Evolutionary conservation across 1,284 basidiomycete species (phyloP), one percentile per base, ranked within the genome.

Genomic region (Rhodotorula sp.): DNA sequence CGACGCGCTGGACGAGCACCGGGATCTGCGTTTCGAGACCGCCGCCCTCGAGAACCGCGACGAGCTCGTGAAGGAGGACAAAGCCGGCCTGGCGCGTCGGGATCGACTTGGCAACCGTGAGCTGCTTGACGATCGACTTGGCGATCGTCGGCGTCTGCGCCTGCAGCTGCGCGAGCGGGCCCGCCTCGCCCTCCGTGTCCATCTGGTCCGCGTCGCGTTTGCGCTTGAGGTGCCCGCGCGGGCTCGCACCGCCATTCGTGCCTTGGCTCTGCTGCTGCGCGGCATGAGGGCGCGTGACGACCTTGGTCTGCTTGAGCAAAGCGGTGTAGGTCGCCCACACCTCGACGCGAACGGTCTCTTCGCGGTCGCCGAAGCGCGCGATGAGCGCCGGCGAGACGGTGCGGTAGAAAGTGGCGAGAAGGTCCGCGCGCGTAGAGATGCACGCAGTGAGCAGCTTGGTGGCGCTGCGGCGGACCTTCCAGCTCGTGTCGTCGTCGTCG

Each of bases 401-500:
- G 78, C 87, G 88, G 82, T 92, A 95, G 61, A 96, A 85, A 2
- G 88, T 84, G 8, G 84, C 81, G 7, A 97, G 84, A 4, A 94
- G 83, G 78, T 96, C 95, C 1, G 92, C 89, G 18, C 93, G 89
- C 8, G 94, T 95, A 22, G 86, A 87, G 72, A 98, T 89, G 59
- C 96, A 84, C 2, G 91, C 89, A 20, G 88, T 83, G 20, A 99
- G 84, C 2, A 98, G 83, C 79, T 97, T 97, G 31, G 93, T 93
- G 8, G 96, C 89, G 7, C 92, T 89, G 62, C 95, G 87, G 69
- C 96, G 88, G 70, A 97, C 93, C 82, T 97, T 98, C 87, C 97
- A 99, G 0, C 94, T 97, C n/a, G 92, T 90, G 79, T 99, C 96
- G 78, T 99, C 96, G 74, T 99, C 95, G 76, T 99, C 95, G 11